Percentiles rank a stretch among this genome's conserved stretches.
phyloP scores from a whole-genome alignment of 2,329 filamentous ascomycete species.

The Exutisphaerella laricina region DNA sequence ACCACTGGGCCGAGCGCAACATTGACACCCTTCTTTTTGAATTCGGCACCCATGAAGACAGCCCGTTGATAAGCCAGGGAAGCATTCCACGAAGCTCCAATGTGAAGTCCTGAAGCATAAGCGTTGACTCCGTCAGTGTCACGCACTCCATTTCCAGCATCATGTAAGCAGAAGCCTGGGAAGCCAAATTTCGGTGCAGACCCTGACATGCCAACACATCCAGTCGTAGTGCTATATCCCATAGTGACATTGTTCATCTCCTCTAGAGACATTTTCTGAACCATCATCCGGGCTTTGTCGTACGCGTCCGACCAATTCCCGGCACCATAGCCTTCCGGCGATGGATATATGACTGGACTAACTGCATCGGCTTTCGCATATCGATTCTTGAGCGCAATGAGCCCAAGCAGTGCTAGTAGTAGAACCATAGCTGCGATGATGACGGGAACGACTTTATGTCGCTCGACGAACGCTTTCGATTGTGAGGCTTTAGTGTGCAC shows the following conservation, averaged over 20 bases:
- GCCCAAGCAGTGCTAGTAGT: constrained; percentile 28
- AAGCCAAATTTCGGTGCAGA: constrained; percentile 34
- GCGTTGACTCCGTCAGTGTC: constrained; percentile 40
- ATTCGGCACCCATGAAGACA: constrained; percentile 52
- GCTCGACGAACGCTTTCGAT: constrained; percentile 18
- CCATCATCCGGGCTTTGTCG: constrained; percentile 28
- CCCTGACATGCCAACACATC: constrained; percentile 36
- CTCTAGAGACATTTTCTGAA: constrained; percentile 33
- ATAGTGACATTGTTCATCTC: constrained; percentile 37
- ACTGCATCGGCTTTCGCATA: constrained; percentile 25
- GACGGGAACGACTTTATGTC: constrained; percentile 24
- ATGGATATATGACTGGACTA: constrained; percentile 29
- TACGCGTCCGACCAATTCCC: constrained; percentile 33
- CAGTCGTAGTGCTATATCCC: constrained; percentile 28
- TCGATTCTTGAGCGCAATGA: constrained; percentile 25
- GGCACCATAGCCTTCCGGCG: constrained; percentile 30
- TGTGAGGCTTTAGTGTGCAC: background rate
- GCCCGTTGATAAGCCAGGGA: constrained; percentile 50
- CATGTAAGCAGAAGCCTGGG: constrained; percentile 39
- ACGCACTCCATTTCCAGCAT: constrained; percentile 41
- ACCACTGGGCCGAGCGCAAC: constrained; percentile 64
- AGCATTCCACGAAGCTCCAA: constrained; percentile 48
- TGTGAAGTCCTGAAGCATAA: constrained; percentile 40
- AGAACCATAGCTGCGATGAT: constrained; percentile 21
- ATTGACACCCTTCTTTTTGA: constrained; percentile 51